phyloP scores from a whole-genome alignment of 192 early-diverging fungal genomes.

The Rhizoclosmatium sp. region DNA sequence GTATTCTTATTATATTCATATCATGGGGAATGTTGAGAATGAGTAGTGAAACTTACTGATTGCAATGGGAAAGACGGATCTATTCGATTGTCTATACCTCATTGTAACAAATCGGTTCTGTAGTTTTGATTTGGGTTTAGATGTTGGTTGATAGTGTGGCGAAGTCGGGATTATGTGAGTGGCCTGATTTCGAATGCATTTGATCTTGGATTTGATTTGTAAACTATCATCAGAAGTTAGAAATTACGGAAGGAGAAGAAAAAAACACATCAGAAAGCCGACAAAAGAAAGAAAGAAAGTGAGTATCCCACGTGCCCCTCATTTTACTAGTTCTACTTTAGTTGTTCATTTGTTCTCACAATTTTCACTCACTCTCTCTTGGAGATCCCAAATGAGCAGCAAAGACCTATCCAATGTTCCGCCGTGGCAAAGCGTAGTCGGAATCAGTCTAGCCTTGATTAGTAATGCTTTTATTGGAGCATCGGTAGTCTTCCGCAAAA shows the following conservation, averaged over 20 bases:
- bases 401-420: neutral
- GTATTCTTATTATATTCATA: no score
- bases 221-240: neutral
- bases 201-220: neutral
- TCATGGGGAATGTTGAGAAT: no score
- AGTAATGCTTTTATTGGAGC: conserved; percentile 85
- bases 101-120: neutral
- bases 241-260: neutral
- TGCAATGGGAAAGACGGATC: neutral
- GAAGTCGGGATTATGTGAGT: neutral
- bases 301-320: neutral
- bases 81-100: neutral
- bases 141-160: neutral
- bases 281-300: neutral
- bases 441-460: conserved; percentile 82
- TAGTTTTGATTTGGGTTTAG: neutral
- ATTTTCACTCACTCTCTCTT: neutral
- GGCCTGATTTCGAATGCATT: neutral
- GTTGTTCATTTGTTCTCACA: neutral
- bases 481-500: conserved; percentile 88
- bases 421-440: conserved; percentile 58
- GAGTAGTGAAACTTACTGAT: no score
- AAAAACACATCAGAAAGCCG: neutral
- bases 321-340: neutral
- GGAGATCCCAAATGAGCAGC: neutral